Conservation (phyloP, 352 stramenopile genomes). For the Achlya hypogyna region DNA sequence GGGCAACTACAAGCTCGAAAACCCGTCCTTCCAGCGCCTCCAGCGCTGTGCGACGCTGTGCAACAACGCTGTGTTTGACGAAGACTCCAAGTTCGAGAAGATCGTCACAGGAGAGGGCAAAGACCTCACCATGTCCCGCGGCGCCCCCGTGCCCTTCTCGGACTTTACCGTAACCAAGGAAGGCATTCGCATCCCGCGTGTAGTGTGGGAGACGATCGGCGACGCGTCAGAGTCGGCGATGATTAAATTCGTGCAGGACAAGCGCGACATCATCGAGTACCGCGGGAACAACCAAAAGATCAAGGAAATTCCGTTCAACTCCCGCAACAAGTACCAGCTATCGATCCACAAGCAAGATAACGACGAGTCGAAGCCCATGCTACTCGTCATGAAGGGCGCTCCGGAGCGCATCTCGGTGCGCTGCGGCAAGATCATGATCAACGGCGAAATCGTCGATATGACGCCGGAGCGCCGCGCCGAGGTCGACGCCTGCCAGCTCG, state of each 20-base stretch:
- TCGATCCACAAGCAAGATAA: conserved; percentile 78
- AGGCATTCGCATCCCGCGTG: conserved; percentile 20
- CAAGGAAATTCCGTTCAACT: conserved; percentile 81
- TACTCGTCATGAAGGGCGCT: conserved; percentile 93
- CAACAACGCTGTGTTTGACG: conserved; percentile 85
- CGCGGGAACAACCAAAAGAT: conserved; percentile 53
- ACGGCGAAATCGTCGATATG: conserved; percentile 56
- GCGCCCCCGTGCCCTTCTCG: conserved; percentile 40
- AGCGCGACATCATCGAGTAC: conserved; percentile 62
- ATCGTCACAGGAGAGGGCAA: conserved; percentile 23
- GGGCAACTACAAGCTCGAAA: conserved; percentile 41
- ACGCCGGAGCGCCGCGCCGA: conserved; percentile 86
- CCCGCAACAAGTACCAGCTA: conserved; percentile 79
- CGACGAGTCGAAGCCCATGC: conserved; percentile 41
- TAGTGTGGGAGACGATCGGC: conserved; percentile 53
- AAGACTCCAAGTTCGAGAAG: conserved; percentile 58
- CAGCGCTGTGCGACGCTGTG: conserved; percentile 81
- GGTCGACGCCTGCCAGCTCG: conserved; percentile 39
- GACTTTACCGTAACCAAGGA: conserved; percentile 36
- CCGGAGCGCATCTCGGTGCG: conserved; percentile 91
- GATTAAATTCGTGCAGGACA: conserved; percentile 80
- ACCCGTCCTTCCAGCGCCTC: conserved; percentile 49
- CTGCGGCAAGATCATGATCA: conserved; percentile 78
- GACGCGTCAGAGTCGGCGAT: conserved; percentile 74
- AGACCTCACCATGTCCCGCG: conserved; percentile 20